Evolutionary conservation across 441 rosid genomes (phyloP), one percentile per base, ranked within the genome.

Genomic region (Brassica hybrid): DNA sequence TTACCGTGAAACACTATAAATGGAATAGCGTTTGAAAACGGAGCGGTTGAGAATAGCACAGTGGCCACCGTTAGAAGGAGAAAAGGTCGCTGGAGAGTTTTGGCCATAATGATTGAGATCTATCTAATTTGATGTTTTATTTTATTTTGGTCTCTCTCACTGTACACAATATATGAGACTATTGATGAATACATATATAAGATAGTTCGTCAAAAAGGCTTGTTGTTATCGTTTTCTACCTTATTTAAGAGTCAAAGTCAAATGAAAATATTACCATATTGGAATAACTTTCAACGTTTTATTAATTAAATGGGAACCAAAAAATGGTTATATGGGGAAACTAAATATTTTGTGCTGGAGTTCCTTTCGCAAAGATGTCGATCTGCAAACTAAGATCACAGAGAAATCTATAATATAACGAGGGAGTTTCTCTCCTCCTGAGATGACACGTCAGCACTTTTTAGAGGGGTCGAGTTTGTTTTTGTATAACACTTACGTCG

Each of bases 1-100:
- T 38, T 32, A 78, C 74, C 74, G 19, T 78, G 81, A 50, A 50
- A 14, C 57, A 50, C 18, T 50, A 50, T 50, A 50, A 50, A 50
- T 50, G 57, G 57, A 50, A 50, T 50, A 50, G 57, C 18, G 19
- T 50, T 50, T 50, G 57, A 50, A 50, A 50, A 14, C 19, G 57
- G 19, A 50, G 2, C 57, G 19, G 19, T 50, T 50, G 57, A 50
- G 57, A 50, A 16, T 50, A 50, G 19, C 57, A 50, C 9, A 9
- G 19, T 10, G 19, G 19, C 9, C 57, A 50, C 57, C 19, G 19
- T 50, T 50, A 14, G 10, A 50, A 50, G 18, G 18, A 50, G 57
- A 50, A 50, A 3, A 50, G 9, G 57, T 50, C 19, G 19, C 57
- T 14, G 57, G 56, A 48, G 56, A 48, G 7, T n/a, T 48, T 48